These are phyloP conservation scores for Podospora conica DNA, from an alignment of 495 filamentous ascomycete species.

Conservation along the genomic window DNA sequence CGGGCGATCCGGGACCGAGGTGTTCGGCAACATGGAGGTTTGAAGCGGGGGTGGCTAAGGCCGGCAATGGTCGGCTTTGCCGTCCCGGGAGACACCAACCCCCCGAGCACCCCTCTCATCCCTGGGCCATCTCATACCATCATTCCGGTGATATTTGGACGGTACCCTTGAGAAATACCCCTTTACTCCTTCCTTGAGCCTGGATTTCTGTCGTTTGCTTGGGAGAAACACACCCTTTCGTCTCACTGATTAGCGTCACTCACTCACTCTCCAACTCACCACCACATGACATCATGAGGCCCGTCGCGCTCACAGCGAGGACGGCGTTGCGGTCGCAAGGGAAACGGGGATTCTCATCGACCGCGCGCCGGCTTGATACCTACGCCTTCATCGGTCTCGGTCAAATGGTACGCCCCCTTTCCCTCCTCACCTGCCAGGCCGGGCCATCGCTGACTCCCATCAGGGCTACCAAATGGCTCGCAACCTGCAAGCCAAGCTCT, in stretches of 20 bases:
- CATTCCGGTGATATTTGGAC: not conserved
- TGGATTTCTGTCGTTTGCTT: not conserved
- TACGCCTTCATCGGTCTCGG: slow-evolving; percentile 85
- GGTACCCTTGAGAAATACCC: not conserved
- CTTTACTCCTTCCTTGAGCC: not conserved
- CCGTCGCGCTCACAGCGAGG: slow-evolving; percentile 21
- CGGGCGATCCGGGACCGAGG: not conserved
- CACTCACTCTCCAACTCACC: not conserved
- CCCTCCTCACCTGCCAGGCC: not conserved
- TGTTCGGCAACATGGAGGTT: not conserved
- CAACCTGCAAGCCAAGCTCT: slow-evolving; percentile 72
- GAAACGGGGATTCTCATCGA: slow-evolving; percentile 50
- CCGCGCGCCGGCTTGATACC: slow-evolving; percentile 49
- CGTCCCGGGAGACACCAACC: slow-evolving; percentile 2
- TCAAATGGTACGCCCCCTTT: slow-evolving; percentile 62
- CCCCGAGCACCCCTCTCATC: slow-evolving; percentile 9
- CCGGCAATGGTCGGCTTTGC: slow-evolving; percentile 36
- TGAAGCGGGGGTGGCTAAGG: slow-evolving; percentile 5
- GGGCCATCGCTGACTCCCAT: not conserved
- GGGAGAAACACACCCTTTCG: not conserved
- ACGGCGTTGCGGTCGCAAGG: slow-evolving; percentile 26
- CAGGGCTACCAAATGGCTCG: slow-evolving; percentile 81
- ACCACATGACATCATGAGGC: slow-evolving; percentile 25
- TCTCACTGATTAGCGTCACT: not conserved
- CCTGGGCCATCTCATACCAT: not conserved